Evolutionary conservation across 2,329 filamentous ascomycete genomes (phyloP).

Genomic region (Pseudogymnoascus destructans): DNA sequence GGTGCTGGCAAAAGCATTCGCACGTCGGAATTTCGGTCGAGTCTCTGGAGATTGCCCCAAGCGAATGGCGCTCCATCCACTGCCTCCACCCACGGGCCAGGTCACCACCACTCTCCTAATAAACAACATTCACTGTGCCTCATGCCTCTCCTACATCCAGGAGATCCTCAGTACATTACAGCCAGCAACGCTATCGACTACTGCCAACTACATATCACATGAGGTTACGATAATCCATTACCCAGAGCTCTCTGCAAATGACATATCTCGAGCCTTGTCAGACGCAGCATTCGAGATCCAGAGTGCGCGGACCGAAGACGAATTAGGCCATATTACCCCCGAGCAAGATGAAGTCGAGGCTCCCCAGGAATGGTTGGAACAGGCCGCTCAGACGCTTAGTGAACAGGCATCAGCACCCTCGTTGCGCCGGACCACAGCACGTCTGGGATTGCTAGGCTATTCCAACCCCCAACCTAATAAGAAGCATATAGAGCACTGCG

Average conservation of each 20-base stretch:
- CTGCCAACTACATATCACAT: neutral
- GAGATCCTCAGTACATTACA: neutral
- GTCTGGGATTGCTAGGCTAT: neutral
- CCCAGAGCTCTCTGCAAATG: neutral
- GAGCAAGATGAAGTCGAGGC: constrained; percentile 4
- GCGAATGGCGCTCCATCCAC: no score
- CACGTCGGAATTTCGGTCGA: no score
- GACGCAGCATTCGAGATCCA: constrained; percentile 5
- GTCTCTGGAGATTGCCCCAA: no score
- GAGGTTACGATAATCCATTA: constrained; percentile 7
- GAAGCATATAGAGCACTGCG: constrained; percentile 6
- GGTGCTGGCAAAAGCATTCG: no score
- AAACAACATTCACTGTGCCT: neutral
- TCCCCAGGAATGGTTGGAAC: constrained; percentile 1
- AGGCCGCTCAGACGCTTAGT: neutral
- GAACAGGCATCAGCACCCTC: constrained; percentile 7
- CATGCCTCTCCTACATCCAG: neutral
- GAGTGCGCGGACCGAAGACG: constrained; percentile 6
- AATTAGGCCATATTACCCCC: neutral
- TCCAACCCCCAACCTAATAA: neutral
- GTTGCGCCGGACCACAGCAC: neutral
- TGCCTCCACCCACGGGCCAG: no score
- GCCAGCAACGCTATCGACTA: neutral
- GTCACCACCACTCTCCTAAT: no score
- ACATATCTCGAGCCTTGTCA: constrained; percentile 6